phyloP scores from a whole-genome alignment of 768 basidiomycete species.

The Russula olivacea region DNA sequence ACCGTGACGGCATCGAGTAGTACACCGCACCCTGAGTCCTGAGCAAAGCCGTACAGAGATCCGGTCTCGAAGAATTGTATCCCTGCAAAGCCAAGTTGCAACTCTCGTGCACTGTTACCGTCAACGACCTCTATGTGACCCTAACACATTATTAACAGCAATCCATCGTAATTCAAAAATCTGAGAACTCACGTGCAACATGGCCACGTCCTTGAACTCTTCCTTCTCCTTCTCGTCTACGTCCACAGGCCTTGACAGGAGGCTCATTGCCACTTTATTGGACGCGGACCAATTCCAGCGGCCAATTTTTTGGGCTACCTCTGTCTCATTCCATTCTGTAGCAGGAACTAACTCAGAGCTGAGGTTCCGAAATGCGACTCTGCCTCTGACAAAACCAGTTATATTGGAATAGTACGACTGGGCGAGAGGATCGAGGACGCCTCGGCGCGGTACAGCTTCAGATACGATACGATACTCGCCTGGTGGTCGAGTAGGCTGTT shows the following conservation, averaged over 20 bases:
- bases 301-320: constrained; percentile 43
- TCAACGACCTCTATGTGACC: constrained; percentile 68
- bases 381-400: constrained; percentile 72
- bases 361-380: constrained; percentile 58
- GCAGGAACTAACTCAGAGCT: constrained; percentile 29
- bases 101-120: constrained; percentile 44
- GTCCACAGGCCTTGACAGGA: constrained; percentile 51
- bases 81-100: constrained; percentile 69
- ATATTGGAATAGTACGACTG: constrained; percentile 69
- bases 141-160: constrained; percentile 34
- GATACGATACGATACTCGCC: constrained; percentile 44
- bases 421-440: constrained; percentile 38
- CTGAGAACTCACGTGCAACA: constrained; percentile 54
- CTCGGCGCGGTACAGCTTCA: constrained; percentile 42
- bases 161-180: not conserved
- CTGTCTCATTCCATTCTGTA: constrained; percentile 48
- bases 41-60: constrained; percentile 69
- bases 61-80: constrained; percentile 71
- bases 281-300: constrained; percentile 68
- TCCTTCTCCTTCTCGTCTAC: constrained; percentile 31
- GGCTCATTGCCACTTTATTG: constrained; percentile 57
- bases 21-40: constrained; percentile 49
- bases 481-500: constrained; percentile 44
- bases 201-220: constrained; percentile 43
- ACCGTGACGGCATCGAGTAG: not conserved